A percentile compares a stretch with the other conserved stretches of the same genome.
Evolutionary conservation across 1,139 yeast genomes (phyloP).

Genomic region (Pneumocystis oryctolagi): DNA sequence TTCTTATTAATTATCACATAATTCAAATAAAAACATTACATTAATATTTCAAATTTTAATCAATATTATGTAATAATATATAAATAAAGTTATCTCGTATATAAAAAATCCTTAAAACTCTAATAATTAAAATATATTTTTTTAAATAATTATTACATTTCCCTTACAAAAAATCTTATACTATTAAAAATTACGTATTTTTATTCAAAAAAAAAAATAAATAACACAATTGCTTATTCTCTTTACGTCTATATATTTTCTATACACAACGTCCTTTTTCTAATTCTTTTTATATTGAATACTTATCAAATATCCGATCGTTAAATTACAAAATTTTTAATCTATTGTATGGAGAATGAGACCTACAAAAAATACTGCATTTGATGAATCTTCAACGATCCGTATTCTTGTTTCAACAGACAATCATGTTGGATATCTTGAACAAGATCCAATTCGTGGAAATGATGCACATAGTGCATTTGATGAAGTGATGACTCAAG

Average conservation of each 20-base stretch:
- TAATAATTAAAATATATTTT: too few species aligned
- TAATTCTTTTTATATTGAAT: background rate
- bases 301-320: background rate
- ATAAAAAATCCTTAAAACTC: too few species aligned
- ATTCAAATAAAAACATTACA: too few species aligned
- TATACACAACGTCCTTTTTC: background rate
- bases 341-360: background rate
- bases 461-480: slow-evolving; percentile 82
- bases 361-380: background rate
- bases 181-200: too few species aligned
- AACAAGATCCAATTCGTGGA: slow-evolving; percentile 77
- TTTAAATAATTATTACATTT: too few species aligned
- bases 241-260: background rate
- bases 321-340: background rate
- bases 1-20: too few species aligned
- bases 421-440: slow-evolving; percentile 90
- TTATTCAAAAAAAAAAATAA: too few species aligned
- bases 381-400: slow-evolving; percentile 31
- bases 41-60: too few species aligned
- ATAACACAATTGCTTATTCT: background rate
- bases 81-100: too few species aligned
- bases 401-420: slow-evolving; percentile 77
- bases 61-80: too few species aligned
- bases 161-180: background rate
- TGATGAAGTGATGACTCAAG: slow-evolving; percentile 64